Evolutionary conservation across 495 filamentous ascomycete species (phyloP), one percentile per base, ranked within the genome.

Genomic region (Aspergillus incahuasiensis): DNA sequence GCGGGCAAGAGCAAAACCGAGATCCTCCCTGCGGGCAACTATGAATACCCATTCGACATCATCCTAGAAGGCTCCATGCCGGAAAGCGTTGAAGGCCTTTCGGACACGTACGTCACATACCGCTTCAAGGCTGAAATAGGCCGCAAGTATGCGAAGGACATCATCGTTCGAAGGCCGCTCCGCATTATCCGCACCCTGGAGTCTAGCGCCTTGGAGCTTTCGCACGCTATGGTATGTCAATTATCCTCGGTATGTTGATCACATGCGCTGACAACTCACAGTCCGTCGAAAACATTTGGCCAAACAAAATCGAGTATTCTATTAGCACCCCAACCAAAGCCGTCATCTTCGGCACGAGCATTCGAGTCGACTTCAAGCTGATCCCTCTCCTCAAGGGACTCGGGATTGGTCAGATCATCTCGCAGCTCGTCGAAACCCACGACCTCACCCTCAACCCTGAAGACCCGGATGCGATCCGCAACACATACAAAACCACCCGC

Each of bases 241-340:
- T 22, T 6, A 21, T 16, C 21, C n/a, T 30, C 21, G n/a, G 46
- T 15, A 46, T 35, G 38, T 16, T 30, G 54, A 21, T 39, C n/a
- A 35, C 34, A 35, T 52, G 40, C 60, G 59, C 49, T 66, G 57
- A 56, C 34, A 18, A 12, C 6, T 32, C 21, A 39, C 55, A 85
- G 82, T 80, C 86, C n/a, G 85, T 95, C 49, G 89, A 95, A 68
- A 95, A 95, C 63, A 82, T 94, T 52, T 98, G 94, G 94, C 83
- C 88, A 11, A 89, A 92, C 70, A 98, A 98, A 75, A 82, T 97
- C 62, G 85, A 94, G 64, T 97, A 97, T 68, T 88, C 87, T 6
- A 87, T 98, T 54, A 84, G 86, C 56, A 86, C 92, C 7, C 92
- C 94, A 2, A 89, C 86, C 51, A 96, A 95, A 64, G 92, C 91